Evolutionary conservation across 1,284 basidiomycete genomes (phyloP).

Genomic region (Ganoderma lingzhi): DNA sequence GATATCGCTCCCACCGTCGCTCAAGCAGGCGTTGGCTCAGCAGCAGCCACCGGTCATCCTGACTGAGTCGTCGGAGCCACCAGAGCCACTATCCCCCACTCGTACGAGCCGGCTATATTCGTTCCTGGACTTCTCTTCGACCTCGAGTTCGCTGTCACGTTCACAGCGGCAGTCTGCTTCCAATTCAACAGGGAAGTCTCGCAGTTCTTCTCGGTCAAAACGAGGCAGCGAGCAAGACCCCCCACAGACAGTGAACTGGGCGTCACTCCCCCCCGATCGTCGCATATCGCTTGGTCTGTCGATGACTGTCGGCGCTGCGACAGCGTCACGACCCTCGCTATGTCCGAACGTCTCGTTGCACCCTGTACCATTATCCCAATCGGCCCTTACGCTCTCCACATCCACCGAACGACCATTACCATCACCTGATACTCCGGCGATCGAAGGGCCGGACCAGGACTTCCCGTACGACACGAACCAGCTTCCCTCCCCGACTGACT

Average conservation of each 20-base stretch:
- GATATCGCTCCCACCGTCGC: slow-evolving; percentile 40
- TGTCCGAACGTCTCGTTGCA: slow-evolving; percentile 40
- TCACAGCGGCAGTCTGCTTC: slow-evolving; percentile 38
- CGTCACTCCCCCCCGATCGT: slow-evolving; percentile 32
- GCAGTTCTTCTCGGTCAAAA: slow-evolving; percentile 36
- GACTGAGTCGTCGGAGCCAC: slow-evolving; percentile 10
- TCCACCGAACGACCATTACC: slow-evolving; percentile 4
- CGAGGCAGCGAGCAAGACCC: slow-evolving; percentile 18
- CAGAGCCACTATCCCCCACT: slow-evolving; percentile 21
- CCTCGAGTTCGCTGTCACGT: slow-evolving; percentile 39
- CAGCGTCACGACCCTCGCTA: slow-evolving; percentile 39
- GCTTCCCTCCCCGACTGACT: slow-evolving; percentile 65
- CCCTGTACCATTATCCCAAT: slow-evolving; percentile 37
- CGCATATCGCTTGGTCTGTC: slow-evolving; percentile 41
- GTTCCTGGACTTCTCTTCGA: slow-evolving; percentile 69
- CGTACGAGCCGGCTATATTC: slow-evolving; percentile 49
- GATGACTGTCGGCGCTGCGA: slow-evolving; percentile 40
- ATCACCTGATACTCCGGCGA: slow-evolving; percentile 23
- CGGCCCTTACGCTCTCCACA: slow-evolving; percentile 22
- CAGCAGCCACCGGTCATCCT: slow-evolving; percentile 14
- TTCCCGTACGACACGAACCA: slow-evolving; percentile 31
- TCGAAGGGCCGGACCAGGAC: slow-evolving; percentile 23
- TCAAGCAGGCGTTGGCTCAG: slow-evolving; percentile 34
- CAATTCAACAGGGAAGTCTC: slow-evolving; percentile 36
- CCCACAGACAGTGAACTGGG: slow-evolving; percentile 27